phyloP scores from a whole-genome alignment of 2,329 filamentous ascomycete genomes.

The Aspergillus tubingensis region DNA sequence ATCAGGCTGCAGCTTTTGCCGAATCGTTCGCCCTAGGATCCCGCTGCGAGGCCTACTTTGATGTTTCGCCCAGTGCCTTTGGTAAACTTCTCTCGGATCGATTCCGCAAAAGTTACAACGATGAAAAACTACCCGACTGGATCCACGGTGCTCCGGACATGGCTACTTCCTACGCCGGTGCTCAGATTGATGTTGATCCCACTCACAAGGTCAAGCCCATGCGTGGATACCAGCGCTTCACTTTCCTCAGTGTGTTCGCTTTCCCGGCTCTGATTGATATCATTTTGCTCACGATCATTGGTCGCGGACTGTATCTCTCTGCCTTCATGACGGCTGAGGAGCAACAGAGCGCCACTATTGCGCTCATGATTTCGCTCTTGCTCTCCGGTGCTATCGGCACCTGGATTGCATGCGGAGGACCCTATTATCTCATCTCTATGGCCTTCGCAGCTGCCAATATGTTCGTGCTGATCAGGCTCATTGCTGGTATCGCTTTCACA shows the following conservation, averaged over 20 bases:
- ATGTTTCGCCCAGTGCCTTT: constrained; percentile 53
- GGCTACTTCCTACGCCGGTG: constrained; percentile 54
- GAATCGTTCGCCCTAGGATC: constrained; percentile 66
- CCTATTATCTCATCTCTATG: constrained; percentile 62
- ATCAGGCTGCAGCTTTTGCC: constrained; percentile 65
- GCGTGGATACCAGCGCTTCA: constrained; percentile 54
- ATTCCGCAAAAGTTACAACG: constrained; percentile 48
- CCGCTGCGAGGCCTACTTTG: constrained; percentile 64
- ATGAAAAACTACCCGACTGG: constrained; percentile 53
- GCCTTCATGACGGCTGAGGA: constrained; percentile 55
- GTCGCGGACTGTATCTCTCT: constrained; percentile 63
- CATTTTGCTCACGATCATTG: constrained; percentile 58
- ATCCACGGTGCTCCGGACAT: constrained; percentile 53
- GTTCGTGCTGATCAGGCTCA: constrained; percentile 56
- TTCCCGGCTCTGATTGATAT: constrained; percentile 65
- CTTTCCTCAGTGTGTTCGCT: constrained; percentile 63
- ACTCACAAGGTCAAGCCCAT: constrained; percentile 47
- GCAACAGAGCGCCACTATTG: constrained; percentile 57
- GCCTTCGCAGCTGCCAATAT: constrained; percentile 58
- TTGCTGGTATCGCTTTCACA: constrained; percentile 54
- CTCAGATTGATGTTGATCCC: constrained; percentile 56
- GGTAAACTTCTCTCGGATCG: constrained; percentile 47
- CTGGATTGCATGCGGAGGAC: constrained; percentile 64
- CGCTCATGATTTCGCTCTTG: constrained; percentile 60
- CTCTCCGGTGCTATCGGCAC: constrained; percentile 63